Conservation (phyloP, 2,329 filamentous ascomycete species). For the Paracoccidioides brasiliensis region DNA sequence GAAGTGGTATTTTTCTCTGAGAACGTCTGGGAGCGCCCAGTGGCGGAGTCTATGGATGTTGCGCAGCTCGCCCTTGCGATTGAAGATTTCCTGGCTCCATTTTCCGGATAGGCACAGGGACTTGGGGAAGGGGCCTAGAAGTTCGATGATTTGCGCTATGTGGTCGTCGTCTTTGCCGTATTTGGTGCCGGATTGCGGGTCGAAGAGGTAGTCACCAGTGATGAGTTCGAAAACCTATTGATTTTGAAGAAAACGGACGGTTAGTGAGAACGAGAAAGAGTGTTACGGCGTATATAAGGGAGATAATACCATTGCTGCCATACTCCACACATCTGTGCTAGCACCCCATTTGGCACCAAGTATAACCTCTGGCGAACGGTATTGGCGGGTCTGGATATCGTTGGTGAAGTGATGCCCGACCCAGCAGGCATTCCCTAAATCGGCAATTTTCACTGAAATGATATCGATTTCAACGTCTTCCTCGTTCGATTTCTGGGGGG, state of each 20-base stretch:
- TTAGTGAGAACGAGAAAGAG: conserved; percentile 3
- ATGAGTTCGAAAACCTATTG: conserved; percentile 86
- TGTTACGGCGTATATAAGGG: background rate
- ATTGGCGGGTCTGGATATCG: conserved; percentile 96
- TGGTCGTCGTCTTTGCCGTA: conserved; percentile 99
- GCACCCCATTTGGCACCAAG: conserved; percentile 95
- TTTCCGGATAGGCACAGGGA: conserved; percentile 83
- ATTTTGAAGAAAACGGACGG: background rate
- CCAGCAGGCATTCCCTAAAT: conserved; percentile 97
- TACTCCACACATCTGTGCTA: conserved; percentile 99
- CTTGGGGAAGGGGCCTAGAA: conserved; percentile 86
- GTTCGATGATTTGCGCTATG: conserved; percentile 96
- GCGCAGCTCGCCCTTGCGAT: conserved; percentile 86
- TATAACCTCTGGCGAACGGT: conserved; percentile 93
- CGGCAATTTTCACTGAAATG: conserved; percentile 97
- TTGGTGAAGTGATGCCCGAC: conserved; percentile 98
- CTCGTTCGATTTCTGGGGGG: conserved; percentile 52
- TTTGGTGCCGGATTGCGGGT: conserved; percentile 94
- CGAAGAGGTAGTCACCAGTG: conserved; percentile 95
- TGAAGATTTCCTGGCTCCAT: conserved; percentile 98
- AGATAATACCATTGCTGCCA: conserved; percentile 81
- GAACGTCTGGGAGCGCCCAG: conserved; percentile 86
- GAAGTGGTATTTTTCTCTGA: conserved; percentile 96
- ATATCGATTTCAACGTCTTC: conserved; percentile 46
- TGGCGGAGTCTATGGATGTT: conserved; percentile 95